Evolutionary conservation across 805 yeast species (phyloP).

Genomic region (Kodamaea lidongshanica): DNA sequence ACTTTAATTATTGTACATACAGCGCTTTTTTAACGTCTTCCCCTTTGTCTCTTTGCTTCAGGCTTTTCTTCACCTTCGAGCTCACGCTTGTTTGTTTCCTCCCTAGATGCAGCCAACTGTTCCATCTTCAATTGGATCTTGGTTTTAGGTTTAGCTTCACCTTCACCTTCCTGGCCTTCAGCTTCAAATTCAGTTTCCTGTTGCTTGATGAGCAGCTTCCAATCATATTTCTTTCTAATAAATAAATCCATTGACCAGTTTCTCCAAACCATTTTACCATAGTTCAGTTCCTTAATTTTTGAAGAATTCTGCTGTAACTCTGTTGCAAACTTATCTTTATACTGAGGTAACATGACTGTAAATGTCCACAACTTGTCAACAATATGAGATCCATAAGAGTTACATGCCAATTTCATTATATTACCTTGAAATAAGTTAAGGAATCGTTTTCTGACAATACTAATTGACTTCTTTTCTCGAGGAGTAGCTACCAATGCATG

Average conservation of each 20-base stretch:
- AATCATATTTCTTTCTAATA: conserved; percentile 66
- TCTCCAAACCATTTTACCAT: conserved; percentile 91
- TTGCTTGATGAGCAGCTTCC: conserved; percentile 61
- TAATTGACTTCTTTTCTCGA: conserved; percentile 38
- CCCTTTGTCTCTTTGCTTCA: conserved; percentile 19
- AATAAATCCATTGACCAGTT: conserved; percentile 89
- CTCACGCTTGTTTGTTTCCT: conserved; percentile 24
- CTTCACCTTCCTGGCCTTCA: conserved; percentile 14
- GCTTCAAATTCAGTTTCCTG: conserved; percentile 32
- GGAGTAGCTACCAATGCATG: conserved; percentile 43
- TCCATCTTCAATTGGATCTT: conserved; percentile 37
- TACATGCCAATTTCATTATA: conserved; percentile 60
- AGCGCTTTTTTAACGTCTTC: conserved; percentile 9
- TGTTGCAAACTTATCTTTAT: conserved; percentile 79
- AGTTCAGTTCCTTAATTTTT: conserved; percentile 73
- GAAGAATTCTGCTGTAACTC: conserved; percentile 55
- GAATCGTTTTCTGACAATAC: conserved; percentile 58
- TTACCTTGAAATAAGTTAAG: conserved; percentile 56
- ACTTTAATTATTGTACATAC: conserved; percentile 3
- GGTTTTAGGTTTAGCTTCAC: conserved; percentile 24
- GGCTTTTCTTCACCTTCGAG: conserved; percentile 16
- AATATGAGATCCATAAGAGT: conserved; percentile 87
- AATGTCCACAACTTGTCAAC: conserved; percentile 81
- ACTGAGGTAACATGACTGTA: conserved; percentile 69
- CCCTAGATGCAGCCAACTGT: conserved; percentile 26